Evolutionary conservation across 768 basidiomycete genomes (phyloP).

Genomic region (Leccinum rimulosum): DNA sequence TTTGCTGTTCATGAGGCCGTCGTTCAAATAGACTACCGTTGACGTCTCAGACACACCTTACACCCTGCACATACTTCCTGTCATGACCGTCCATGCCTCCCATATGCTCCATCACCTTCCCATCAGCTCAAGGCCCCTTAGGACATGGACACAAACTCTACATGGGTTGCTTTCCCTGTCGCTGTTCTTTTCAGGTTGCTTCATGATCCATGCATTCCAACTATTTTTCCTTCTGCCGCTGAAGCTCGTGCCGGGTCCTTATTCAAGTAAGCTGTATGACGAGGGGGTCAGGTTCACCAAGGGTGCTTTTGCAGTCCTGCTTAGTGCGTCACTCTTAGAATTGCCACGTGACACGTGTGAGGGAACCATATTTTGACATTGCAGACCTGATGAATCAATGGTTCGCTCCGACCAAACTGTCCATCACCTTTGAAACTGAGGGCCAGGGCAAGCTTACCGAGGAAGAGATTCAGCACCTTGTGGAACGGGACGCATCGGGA

Average conservation of each 20-base stretch:
- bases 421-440: slow-evolving; percentile 70
- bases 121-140: slow-evolving; percentile 51
- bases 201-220: slow-evolving; percentile 73
- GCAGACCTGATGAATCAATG: slow-evolving; percentile 76
- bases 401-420: slow-evolving; percentile 76
- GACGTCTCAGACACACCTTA: slow-evolving; percentile 4
- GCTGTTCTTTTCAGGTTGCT: slow-evolving; percentile 60
- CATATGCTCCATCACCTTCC: slow-evolving; percentile 42
- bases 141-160: slow-evolving; percentile 51
- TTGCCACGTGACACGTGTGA: not conserved
- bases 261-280: slow-evolving; percentile 56
- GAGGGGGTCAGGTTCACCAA: slow-evolving; percentile 78
- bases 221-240: slow-evolving; percentile 69
- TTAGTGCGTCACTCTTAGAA: slow-evolving; percentile 49
- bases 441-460: slow-evolving; percentile 62
- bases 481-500: slow-evolving; percentile 56
- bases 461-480: slow-evolving; percentile 56
- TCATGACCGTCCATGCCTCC: slow-evolving; percentile 20
- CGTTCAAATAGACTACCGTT: slow-evolving; percentile 14
- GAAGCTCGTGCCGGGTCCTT: slow-evolving; percentile 57
- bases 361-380: slow-evolving; percentile 1
- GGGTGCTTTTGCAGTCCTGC: slow-evolving; percentile 72
- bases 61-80: not conserved
- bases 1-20: not conserved
- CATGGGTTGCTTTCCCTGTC: slow-evolving; percentile 51